phyloP scores from a whole-genome alignment of 371 early-diverging fungal genomes.

The Mortierella sp. region DNA sequence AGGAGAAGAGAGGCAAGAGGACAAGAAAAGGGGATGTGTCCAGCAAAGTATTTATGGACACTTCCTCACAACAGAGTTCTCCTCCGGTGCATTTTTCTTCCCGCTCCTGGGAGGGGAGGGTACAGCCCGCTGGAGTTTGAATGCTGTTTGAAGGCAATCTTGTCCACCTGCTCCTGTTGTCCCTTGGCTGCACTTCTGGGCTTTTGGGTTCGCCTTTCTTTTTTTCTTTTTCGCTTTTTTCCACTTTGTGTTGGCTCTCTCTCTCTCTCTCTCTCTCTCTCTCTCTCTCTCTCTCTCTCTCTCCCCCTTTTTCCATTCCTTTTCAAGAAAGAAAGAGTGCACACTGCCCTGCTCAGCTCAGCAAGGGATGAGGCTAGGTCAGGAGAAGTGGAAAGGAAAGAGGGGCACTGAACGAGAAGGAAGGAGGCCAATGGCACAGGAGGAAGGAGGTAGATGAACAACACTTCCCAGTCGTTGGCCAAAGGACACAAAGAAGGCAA shows the following conservation, averaged over 20 bases:
- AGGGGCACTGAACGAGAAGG: too few relatives aligned
- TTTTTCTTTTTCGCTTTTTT: neutral
- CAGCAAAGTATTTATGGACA: neutral
- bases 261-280: neutral
- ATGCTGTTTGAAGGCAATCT: neutral
- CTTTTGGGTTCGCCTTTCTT: neutral
- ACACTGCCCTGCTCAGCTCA: too few relatives aligned
- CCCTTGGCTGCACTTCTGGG: slow-evolving; percentile 2
- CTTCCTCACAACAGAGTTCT: too few relatives aligned
- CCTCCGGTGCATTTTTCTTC: slow-evolving; percentile 1
- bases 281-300: neutral
- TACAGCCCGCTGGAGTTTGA: slow-evolving; percentile 9
- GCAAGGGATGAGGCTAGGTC: too few relatives aligned
- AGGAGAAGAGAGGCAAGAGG: neutral
- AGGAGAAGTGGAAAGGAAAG: too few relatives aligned
- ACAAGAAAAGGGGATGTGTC: neutral
- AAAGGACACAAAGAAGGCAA: too few relatives aligned
- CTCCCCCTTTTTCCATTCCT: too few relatives aligned
- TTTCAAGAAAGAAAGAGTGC: too few relatives aligned
- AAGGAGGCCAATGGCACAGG: too few relatives aligned
- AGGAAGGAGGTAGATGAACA: too few relatives aligned
- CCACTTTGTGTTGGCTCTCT: neutral
- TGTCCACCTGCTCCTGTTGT: neutral
- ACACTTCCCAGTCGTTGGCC: too few relatives aligned
- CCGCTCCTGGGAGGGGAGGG: neutral